Conservation (phyloP, 768 basidiomycete genomes). For the Dioszegia crocea region DNA sequence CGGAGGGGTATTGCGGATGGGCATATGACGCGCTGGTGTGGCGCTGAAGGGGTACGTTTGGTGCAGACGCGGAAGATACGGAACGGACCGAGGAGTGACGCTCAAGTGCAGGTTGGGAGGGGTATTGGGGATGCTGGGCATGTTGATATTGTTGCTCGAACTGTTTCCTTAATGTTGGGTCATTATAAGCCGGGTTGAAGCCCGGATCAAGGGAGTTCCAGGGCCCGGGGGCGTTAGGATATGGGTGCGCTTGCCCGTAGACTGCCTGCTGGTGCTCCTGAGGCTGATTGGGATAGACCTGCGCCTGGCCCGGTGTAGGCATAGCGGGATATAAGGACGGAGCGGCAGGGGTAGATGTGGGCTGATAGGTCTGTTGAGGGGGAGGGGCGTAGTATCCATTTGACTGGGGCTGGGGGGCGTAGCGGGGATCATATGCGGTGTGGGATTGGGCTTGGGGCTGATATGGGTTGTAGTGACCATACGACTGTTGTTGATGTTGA, state of each 20-base stretch:
- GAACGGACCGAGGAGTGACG: constrained; percentile 7
- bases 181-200: not conserved
- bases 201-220: not conserved
- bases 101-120: constrained; percentile 6
- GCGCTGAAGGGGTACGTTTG: constrained; percentile 7
- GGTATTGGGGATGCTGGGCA: not conserved
- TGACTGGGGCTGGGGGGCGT: constrained; percentile 21
- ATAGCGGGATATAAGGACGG: constrained; percentile 36
- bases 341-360: constrained; percentile 11
- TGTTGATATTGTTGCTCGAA: constrained; percentile 11
- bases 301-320: constrained; percentile 8
- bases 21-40: constrained; percentile 17
- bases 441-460: constrained; percentile 16
- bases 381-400: constrained; percentile 17
- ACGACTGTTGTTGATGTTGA: constrained; percentile 22
- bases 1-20: not conserved
- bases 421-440: constrained; percentile 11
- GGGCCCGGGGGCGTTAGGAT: too few species aligned
- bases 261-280: too few species aligned
- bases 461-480: constrained; percentile 36
- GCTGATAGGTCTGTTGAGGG: constrained; percentile 20
- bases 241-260: too few species aligned
- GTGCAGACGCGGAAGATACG: not conserved
- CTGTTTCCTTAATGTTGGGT: not conserved
- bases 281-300: constrained; percentile 14